Base-by-base conservation (phyloP, 2,329 filamentous ascomycete species). In the Fusarium armeniacum region DNA sequence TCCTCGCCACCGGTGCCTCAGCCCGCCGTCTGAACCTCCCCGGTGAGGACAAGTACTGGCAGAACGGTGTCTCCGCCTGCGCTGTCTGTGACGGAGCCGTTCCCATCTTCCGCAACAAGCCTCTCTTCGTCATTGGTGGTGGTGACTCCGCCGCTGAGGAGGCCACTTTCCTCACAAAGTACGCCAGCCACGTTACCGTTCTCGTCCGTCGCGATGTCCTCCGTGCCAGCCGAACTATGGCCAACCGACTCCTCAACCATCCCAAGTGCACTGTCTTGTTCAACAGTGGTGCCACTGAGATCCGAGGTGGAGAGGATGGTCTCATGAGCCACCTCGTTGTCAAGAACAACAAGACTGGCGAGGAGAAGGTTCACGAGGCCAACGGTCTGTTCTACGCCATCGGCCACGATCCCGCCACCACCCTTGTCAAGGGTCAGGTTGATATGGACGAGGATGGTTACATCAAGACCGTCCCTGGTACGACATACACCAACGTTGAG, bases 141-240 rank as follows among this genome's bases (percentile, higher is more conserved):
- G 96, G 96, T 76, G 96, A 99, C 83, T 97, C 93, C 18, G 96
- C 96, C 20, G 96, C 97, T 30, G 97, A 99, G 83, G 96, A 99
- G 87, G 94, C 94, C 59, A 91, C 97, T 75, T 99, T 98, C 85
- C 84, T 99, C 74, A 97, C 96, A 67, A 99, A 98, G 86, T 99
- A 98, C 84, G 96, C 92, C 70, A 93, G 90, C 82, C 93, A 96
- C 80, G 95, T 99, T 67, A 97, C 93, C 22, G 96, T 99, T 8
- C 87, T 99, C 36, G 97, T 99, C 62, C 90, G 96, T 71, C 91
- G 89, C 76, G 94, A 97, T 78, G 88, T 91, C 79, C 87, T 99
- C 70, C 89, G 96, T 64, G 96, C 96, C 45, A 93, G 90, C 82
- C 93, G 91, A 83, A 93, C 95, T 76, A 99, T 99, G 91, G 94